Evolutionary conservation across 2,329 filamentous ascomycete genomes (phyloP).

Genomic region (Massarina eburnea): DNA sequence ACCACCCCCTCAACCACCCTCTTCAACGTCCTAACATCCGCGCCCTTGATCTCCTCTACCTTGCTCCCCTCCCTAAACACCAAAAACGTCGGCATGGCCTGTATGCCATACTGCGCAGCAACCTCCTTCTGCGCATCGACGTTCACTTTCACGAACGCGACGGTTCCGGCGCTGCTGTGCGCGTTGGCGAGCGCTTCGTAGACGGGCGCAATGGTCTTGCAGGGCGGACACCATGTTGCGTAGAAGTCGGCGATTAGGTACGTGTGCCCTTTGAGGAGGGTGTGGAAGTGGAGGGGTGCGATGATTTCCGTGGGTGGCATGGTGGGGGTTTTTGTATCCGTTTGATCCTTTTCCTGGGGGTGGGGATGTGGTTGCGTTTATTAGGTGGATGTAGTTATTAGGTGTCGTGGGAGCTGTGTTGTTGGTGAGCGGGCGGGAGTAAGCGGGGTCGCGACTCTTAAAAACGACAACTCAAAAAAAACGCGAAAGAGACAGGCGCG

Average conservation of each 20-base stretch:
- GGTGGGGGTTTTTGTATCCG: no score
- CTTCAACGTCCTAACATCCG: slow-evolving; percentile 30
- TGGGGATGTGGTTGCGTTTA: no score
- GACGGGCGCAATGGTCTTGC: slow-evolving; percentile 56
- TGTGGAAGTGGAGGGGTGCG: slow-evolving; percentile 36
- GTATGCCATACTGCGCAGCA: slow-evolving; percentile 51
- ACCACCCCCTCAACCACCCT: slow-evolving; percentile 23
- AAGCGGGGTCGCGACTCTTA: no score
- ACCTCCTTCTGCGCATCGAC: slow-evolving; percentile 56
- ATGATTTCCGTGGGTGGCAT: no score
- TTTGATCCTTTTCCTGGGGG: no score
- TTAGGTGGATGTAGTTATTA: no score
- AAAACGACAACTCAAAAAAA: no score
- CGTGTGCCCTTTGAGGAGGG: slow-evolving; percentile 36
- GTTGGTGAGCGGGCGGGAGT: no score
- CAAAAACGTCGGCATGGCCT: slow-evolving; percentile 45
- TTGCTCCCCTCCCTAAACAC: slow-evolving; percentile 37
- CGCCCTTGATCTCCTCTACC: slow-evolving; percentile 32
- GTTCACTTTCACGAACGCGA: slow-evolving; percentile 58
- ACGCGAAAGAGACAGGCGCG: no score
- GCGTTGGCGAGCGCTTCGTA: slow-evolving; percentile 54
- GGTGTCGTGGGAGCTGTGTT: no score
- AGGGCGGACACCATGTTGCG: slow-evolving; percentile 60
- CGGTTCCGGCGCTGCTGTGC: slow-evolving; percentile 47
- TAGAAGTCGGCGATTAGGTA: slow-evolving; percentile 55